Base-by-base conservation (phyloP, 192 early-diverging fungal species). In the Spizellomyces punctatus region DNA sequence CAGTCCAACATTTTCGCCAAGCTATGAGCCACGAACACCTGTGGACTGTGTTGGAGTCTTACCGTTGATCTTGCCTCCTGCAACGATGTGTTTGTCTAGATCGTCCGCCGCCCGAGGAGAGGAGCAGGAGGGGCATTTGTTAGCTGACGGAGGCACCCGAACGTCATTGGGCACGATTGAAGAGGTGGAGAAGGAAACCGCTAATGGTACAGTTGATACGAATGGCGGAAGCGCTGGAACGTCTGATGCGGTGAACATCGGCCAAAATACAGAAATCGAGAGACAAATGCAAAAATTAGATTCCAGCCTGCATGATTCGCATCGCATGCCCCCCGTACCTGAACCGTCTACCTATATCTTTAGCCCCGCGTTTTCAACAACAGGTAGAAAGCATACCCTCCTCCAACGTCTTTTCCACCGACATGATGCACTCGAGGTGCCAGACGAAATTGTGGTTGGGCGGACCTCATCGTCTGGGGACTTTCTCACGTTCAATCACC, bases 361-460 rank as follows among this genome's bases (percentile, higher is more conserved):
- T 46, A 67, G 64, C 48, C 64, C 64, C 2, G 64, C 64, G 41
- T 74, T 74, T 61, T 71, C 74, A 36, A 76, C 67, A 10, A 60
- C 8, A 27, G 74, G 67, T 16, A 57, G 74, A n/a, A 69, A 76
- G 41, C 14, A 71, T 42, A 76, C 67, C 4, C 60, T 76, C 12
- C 41, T 76, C 16, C 46, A 64, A 27, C 67, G 74, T 12, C n/a
- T 76, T 7, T 70, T 76, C 42, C 41, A 59, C 61, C 63, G 44
- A 48, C 9, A 63, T 21, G 47, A 59, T 8, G 7, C 52, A 12
- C 17, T 44, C 46, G 72, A 74, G 43, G 60, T 72, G 43, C 71
- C 71, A 9, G 64, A 74, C n/a, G 72, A 74, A 27, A 74, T 74
- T 47, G 48, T 74, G 12, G 64, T 74, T 58, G 56, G 57, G 19